Evolutionary conservation across 2,329 filamentous ascomycete species (phyloP).

Genomic region (Colletotrichum lentis): DNA sequence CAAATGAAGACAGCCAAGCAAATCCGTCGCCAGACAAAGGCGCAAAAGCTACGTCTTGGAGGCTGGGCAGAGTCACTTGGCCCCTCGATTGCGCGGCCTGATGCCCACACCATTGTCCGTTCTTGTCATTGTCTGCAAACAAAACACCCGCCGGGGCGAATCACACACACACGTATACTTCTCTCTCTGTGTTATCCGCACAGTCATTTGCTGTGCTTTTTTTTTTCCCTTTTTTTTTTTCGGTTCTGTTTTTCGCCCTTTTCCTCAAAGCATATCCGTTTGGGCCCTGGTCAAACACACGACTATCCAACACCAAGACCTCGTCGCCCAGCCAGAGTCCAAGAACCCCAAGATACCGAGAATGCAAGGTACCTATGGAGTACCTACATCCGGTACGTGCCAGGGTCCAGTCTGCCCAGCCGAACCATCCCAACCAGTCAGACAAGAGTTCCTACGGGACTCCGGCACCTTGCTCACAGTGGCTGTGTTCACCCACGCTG

Average conservation of each 20-base stretch:
- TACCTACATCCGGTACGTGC: background rate
- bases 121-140: background rate
- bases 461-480: constrained; percentile 2
- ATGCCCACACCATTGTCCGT: constrained; percentile 9
- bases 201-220: background rate
- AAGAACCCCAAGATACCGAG: background rate
- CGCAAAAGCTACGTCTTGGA: constrained; percentile 29
- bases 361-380: constrained; percentile 7
- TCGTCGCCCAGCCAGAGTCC: constrained; percentile 1
- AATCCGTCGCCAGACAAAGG: constrained; percentile 11
- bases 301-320: background rate
- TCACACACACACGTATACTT: too few relatives aligned
- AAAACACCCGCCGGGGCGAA: background rate
- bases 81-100: constrained; percentile 33
- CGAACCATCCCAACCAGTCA: background rate
- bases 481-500: constrained; percentile 30
- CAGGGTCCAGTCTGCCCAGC: constrained; percentile 14
- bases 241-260: too few relatives aligned
- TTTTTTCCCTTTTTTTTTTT: too few relatives aligned
- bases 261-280: background rate
- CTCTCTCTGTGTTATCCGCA: too few relatives aligned
- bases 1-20: constrained; percentile 28
- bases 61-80: constrained; percentile 37
- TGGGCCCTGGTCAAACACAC: background rate
- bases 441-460: constrained; percentile 12